A percentile compares a stretch with the other conserved stretches of the same genome.
phyloP scores from a whole-genome alignment of 2,329 filamentous ascomycete species.

The Apiospora hydei region DNA sequence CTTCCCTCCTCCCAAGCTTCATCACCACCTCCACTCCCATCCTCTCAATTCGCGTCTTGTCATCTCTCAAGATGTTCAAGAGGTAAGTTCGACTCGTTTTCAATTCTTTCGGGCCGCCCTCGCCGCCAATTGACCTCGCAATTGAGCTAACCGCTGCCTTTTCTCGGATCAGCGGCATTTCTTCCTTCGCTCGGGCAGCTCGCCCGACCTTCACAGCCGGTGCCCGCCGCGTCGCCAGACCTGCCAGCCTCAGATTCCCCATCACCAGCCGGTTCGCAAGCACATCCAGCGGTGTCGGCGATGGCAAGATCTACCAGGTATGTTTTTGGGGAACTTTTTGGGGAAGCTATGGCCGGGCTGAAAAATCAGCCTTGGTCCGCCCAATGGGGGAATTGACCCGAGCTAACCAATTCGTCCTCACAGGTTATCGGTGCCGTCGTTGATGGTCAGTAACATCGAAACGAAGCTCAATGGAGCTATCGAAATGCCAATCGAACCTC shows the following conservation, averaged over 20 bases:
- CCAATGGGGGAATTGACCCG: constrained; percentile 19
- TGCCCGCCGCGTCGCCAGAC: constrained; percentile 64
- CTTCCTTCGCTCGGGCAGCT: constrained; percentile 68
- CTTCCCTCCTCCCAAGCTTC: constrained; percentile 43
- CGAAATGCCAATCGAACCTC: background rate
- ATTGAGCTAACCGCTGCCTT: constrained; percentile 56
- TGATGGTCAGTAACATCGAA: constrained; percentile 74
- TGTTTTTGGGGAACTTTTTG: constrained; percentile 41
- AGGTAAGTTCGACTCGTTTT: constrained; percentile 62
- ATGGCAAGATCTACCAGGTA: constrained; percentile 76
- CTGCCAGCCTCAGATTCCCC: constrained; percentile 62
- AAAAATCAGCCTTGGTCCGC: constrained; percentile 18
- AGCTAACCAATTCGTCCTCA: constrained; percentile 63
- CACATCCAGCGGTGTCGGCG: constrained; percentile 59
- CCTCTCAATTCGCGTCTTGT: constrained; percentile 65
- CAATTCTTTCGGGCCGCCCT: constrained; percentile 51
- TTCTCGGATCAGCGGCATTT: constrained; percentile 66
- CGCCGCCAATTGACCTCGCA: constrained; percentile 36
- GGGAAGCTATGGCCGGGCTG: constrained; percentile 21
- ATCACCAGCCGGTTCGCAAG: constrained; percentile 66
- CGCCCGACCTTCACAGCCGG: constrained; percentile 66
- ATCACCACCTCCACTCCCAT: constrained; percentile 63
- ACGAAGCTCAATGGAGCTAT: constrained; percentile 27
- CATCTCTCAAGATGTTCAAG: constrained; percentile 83
- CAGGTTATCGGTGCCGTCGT: constrained; percentile 99